These are phyloP conservation scores for Kluyveromyces starmeri DNA, from an alignment of 805 yeast species.

Conservation along the genomic window DNA sequence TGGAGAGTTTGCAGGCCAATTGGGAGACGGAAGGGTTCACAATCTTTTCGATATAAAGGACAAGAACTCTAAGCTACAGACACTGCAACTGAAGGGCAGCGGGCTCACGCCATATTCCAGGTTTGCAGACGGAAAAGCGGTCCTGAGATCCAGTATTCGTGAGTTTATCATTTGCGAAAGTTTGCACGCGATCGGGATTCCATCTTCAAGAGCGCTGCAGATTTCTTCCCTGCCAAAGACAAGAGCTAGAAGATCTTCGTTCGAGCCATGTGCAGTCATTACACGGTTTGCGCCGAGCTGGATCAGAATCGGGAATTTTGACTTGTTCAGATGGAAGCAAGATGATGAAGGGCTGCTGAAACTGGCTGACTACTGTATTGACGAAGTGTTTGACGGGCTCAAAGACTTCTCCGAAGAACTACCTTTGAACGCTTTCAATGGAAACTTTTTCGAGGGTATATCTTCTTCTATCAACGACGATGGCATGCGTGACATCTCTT, in stretches of 20 bases:
- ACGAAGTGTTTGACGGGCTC: conserved; percentile 44
- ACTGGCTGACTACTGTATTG: conserved; percentile 65
- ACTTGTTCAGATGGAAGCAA: conserved; percentile 64
- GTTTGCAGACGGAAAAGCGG: conserved; percentile 96
- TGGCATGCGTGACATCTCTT: conserved; percentile 5
- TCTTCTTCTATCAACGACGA: conserved; percentile 16
- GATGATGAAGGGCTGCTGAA: conserved; percentile 53
- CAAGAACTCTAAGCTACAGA: conserved; percentile 31
- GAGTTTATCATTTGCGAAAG: conserved; percentile 84
- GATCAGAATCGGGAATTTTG: conserved; percentile 86
- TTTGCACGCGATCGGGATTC: conserved; percentile 71
- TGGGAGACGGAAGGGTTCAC: conserved; percentile 91
- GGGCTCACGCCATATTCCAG: conserved; percentile 89
- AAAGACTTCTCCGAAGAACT: conserved; percentile 22
- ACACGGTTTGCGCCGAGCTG: conserved; percentile 77
- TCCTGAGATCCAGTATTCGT: conserved; percentile 74
- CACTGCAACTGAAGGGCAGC: conserved; percentile 79
- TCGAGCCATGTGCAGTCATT: conserved; percentile 77
- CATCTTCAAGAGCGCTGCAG: conserved; percentile 77
- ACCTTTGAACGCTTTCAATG: conserved; percentile 16
- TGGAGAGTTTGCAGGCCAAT: conserved; percentile 93
- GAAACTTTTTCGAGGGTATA: conserved; percentile 22
- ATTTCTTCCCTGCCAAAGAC: conserved; percentile 67
- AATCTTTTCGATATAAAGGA: conserved; percentile 66
- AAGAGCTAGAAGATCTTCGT: conserved; percentile 57